These are phyloP conservation scores for Colletotrichum godetiae DNA, from an alignment of 2,329 filamentous ascomycete species.

Conservation along the genomic window DNA sequence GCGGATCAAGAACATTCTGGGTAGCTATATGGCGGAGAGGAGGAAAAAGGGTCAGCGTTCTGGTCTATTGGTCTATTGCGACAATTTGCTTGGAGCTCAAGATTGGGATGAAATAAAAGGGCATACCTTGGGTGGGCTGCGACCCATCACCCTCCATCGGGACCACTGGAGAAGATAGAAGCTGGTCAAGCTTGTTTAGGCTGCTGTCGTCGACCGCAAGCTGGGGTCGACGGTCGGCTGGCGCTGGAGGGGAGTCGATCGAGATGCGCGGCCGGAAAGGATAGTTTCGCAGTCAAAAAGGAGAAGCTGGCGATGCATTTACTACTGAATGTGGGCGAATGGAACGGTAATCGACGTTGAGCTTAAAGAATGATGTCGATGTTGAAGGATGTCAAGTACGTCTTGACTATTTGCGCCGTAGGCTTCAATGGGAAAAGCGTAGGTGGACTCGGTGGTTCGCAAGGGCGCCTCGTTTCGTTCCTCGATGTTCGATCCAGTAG, in stretches of 20 bases:
- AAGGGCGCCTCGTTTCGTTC: constrained; percentile 11
- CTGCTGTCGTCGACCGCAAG: constrained; percentile 23
- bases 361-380: not conserved
- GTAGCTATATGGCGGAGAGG: constrained; percentile 64
- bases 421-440: constrained; percentile 19
- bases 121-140: constrained; percentile 54
- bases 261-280: constrained; percentile 1
- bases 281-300: not conserved
- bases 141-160: constrained; percentile 56
- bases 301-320: constrained; percentile 31
- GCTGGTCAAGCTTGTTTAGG: constrained; percentile 28
- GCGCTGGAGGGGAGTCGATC: not conserved
- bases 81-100: not conserved
- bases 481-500: constrained; percentile 6
- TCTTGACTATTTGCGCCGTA: constrained; percentile 8
- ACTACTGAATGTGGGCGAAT: constrained; percentile 22
- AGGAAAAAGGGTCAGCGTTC: constrained; percentile 32
- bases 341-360: not conserved
- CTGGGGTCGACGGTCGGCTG: constrained; percentile 22
- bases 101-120: not conserved
- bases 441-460: not conserved
- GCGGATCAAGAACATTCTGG: constrained; percentile 83
- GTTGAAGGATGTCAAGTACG: constrained; percentile 8
- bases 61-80: not conserved
- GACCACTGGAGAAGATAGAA: constrained; percentile 4